Base-by-base conservation (phyloP, 1,139 yeast genomes). In the Taiozyma sp. region DNA sequence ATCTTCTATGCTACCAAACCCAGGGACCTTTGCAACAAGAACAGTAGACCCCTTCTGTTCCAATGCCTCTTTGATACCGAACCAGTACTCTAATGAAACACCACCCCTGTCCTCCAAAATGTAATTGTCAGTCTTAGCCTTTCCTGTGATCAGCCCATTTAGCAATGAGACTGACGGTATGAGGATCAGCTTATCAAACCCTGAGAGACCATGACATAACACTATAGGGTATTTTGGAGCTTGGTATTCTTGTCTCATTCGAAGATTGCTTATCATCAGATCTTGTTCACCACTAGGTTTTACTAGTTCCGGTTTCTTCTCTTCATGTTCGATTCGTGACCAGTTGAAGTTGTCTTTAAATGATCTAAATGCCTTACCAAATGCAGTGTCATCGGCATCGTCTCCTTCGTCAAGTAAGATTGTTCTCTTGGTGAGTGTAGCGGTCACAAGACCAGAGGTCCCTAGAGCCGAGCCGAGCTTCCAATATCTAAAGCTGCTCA, bases 141-240 rank as follows among this genome's bases (percentile, higher is more conserved):
- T 61, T 9, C 61, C 61, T 27, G 54, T 53, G 12, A 69, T 45
- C 32, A 68, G 29, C 9, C 57, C 57, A 13, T 64, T 59, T 32
- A 70, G 49, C 12, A 67, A 69, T 16, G 61, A 64, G 3, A 73
- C 56, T 1, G 73, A 72, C 2, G 83, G 86, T n/a, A 79, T 60
- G 9, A 82, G 68, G 24, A 79, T 65, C 50, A 85, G 64, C 54
- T 74, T 75, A 60, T 87, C 96, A 59, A 88, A 89, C 0, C 96
- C 96, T 0, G 89, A 81, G 42, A 89, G 75, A 0, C 96, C 96
- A 70, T 89, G 96, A 59, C 96, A 89, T 36, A 89, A 68, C 0
- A 89, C 87, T 2, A 89, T 78, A 0, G 96, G 96, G 63, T 76
- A 63, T 55, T 72, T 71, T 1, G 81, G 80, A 0, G 74, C 68